Conservation (phyloP, 805 yeast species). For the Scheffersomyces stipitis region DNA sequence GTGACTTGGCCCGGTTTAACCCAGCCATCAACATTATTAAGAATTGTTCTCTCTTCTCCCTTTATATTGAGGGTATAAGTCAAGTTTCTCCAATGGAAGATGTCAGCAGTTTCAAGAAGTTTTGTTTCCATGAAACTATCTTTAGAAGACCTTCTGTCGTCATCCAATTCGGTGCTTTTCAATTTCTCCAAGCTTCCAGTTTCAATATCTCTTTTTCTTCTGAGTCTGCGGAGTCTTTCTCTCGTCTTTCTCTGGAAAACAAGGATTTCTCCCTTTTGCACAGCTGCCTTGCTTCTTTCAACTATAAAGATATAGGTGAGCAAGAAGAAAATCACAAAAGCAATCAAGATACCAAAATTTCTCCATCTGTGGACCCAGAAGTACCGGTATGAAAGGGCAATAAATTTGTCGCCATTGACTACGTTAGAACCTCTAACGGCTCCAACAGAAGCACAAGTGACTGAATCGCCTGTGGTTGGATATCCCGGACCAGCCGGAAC, state of each 20-base stretch:
- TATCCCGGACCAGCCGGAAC: conserved; percentile 46
- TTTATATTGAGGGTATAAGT: conserved; percentile 19
- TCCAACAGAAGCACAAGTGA: conserved; percentile 22
- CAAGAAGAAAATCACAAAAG: conserved; percentile 55
- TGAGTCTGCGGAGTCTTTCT: conserved; percentile 35
- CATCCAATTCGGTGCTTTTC: conserved; percentile 1
- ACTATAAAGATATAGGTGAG: conserved; percentile 50
- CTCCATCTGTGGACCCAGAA: conserved; percentile 54
- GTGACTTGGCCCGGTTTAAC: conserved; percentile 54
- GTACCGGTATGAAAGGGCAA: conserved; percentile 45
- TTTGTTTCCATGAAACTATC: conserved; percentile 6
- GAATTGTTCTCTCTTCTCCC: conserved; percentile 24
- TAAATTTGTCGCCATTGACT: conserved; percentile 26
- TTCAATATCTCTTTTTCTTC: conserved; percentile 13
- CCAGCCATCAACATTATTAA: conserved; percentile 30
- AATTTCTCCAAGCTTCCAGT: conserved; percentile 9
- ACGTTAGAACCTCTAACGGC: conserved; percentile 15
- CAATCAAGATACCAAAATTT: conserved; percentile 61
- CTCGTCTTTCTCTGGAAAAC: conserved; percentile 55
- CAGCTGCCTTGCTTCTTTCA: conserved; percentile 41
- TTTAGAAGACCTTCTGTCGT: conserved; percentile 2
- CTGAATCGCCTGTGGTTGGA: conserved; percentile 9
- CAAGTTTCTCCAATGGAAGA: conserved; percentile 22
- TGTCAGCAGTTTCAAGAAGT: conserved; percentile 12
- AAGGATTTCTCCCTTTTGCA: conserved; percentile 34